Conservation (phyloP, 345 rosid genomes). For the Anastatica hierochuntica region DNA sequence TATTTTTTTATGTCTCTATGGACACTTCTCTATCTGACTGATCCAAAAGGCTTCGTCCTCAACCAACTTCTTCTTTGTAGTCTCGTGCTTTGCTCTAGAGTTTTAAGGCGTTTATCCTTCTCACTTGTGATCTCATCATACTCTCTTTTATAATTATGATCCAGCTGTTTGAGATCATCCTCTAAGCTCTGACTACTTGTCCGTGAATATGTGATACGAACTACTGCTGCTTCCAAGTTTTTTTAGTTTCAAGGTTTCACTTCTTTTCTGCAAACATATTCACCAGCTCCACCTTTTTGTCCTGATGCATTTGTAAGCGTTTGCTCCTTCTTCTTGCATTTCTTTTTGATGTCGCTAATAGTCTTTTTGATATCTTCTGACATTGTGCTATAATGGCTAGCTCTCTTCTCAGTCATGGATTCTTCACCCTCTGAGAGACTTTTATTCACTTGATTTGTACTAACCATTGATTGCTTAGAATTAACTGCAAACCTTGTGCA, state of each 20-base stretch:
- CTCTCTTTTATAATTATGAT: constrained; percentile 32
- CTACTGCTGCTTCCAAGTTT: constrained; percentile 39
- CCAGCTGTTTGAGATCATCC: constrained; percentile 43
- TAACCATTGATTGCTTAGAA: constrained; percentile 17
- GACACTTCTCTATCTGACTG: constrained; percentile 39
- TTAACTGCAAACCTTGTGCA: constrained; percentile 21
- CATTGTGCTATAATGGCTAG: constrained; percentile 27
- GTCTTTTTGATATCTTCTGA: constrained; percentile 42
- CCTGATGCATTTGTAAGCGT: constrained; percentile 39
- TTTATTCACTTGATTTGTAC: constrained; percentile 20
- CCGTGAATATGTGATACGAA: constrained; percentile 30
- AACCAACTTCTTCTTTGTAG: constrained; percentile 34
- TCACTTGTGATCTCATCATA: constrained; percentile 31
- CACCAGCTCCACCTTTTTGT: constrained; percentile 32
- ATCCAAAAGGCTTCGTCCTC: constrained; percentile 38
- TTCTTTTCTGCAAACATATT: constrained; percentile 36
- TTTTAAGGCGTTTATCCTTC: constrained; percentile 29
- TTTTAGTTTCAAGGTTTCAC: constrained; percentile 34
- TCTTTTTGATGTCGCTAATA: constrained; percentile 39
- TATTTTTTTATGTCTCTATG: too few species aligned
- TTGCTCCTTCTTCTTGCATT: constrained; percentile 36
- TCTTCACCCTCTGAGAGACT: constrained; percentile 24
- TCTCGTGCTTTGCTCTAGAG: constrained; percentile 34
- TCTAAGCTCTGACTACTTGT: constrained; percentile 20
- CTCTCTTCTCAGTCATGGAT: constrained; percentile 23